Base-by-base conservation (phyloP, 2,329 filamentous ascomycete genomes). In the Fusarium protoensiforme region DNA sequence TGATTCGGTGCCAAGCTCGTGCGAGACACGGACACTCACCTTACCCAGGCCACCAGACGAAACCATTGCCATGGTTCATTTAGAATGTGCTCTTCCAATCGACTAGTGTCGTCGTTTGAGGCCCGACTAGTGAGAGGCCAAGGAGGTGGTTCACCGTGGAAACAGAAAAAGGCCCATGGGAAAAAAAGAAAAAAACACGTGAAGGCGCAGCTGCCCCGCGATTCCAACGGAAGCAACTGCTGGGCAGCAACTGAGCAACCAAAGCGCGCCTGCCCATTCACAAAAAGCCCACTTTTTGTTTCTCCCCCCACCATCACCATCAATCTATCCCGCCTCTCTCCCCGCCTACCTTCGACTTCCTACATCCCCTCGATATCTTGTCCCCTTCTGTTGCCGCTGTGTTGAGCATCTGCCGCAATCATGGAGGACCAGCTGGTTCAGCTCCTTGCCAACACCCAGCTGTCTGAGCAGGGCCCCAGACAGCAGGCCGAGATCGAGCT, bases 351-450 rank as follows among this genome's bases (percentile, higher is more conserved):
- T 61, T 60, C 33, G 71, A 68, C 51, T 61, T 61, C 71, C 51
- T 48, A 61, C 64, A 65, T 65, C 64, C n/a, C 51, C 58, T 64
- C 38, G 62, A 57, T 54, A 61, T 57, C 60, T 51, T 51, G 38
- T 62, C 54, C 65, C 27, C 53, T 65, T 60, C 59, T 59, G 29
- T 43, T 65, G 58, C 67, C 41, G 70, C 62, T 67, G 67, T 67
- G 48, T 43, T 29, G 64, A 70, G 57, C 63, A 33, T 35, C 43
- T 65, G 66, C 63, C 54, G 66, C 72, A 78, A 80, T 71, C 78
- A 98, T 98, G 95, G 95, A 98, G 89, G 92, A 97, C 85, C 92
- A 97, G 87, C 91, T 99, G 83, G 92, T 96, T 78, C 92, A 92
- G 83, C 89, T 98, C 82, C 92, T 99, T 74, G 91, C 92, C 79